Base-by-base conservation (phyloP, 2,329 filamentous ascomycete species). In the Sarocladium strictum region DNA sequence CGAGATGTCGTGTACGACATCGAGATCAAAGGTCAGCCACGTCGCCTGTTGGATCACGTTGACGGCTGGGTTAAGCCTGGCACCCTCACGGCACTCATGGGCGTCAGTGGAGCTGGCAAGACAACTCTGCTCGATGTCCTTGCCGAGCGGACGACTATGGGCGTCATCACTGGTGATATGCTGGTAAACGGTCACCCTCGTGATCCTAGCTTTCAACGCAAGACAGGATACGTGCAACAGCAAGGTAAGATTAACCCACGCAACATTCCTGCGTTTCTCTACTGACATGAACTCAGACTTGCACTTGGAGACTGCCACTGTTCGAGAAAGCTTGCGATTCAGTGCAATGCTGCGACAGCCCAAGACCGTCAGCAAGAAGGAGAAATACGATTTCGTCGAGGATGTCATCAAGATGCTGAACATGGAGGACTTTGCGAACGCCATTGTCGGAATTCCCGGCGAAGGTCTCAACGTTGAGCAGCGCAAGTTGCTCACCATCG, bases 21-120 rank as follows among this genome's bases (percentile, higher is more conserved):
- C 59, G 80, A 86, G 61, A 88, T 95, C 70, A 94, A 94, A 70
- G 77, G 77, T 1, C 81, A 89, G 59, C 72, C 77, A 1, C 81
- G 89, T n/a, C 79, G 86, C 17, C 66, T 96, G 57, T 71, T 96
- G 53, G 85, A 96, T 60, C 75, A 91, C 55, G 87, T 96, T 1
- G 83, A 89, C 60, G 91, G 91, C 5, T 96, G 89, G 88, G 89
- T 96, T 55, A 92, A 92, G 67, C 91, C 91, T 0, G 91, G 91
- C 27, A 95, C 89, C 1, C 72, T 95, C 32, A 96, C 90, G 2
- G 90, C 90, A 1, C 75, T 95, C 5, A 85, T 85, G 81, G 82
- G 85, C 38, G 81, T 84, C 0, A 82, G 64, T 21, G 72, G 72
- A 24, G 72, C 72, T 0, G 72, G 72, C 0, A 75, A 75, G 60